Percentiles rank a stretch among this genome's conserved stretches.
These are phyloP conservation scores for Starmerella asiatica DNA, from an alignment of 805 yeast species.

Conservation along the genomic window DNA sequence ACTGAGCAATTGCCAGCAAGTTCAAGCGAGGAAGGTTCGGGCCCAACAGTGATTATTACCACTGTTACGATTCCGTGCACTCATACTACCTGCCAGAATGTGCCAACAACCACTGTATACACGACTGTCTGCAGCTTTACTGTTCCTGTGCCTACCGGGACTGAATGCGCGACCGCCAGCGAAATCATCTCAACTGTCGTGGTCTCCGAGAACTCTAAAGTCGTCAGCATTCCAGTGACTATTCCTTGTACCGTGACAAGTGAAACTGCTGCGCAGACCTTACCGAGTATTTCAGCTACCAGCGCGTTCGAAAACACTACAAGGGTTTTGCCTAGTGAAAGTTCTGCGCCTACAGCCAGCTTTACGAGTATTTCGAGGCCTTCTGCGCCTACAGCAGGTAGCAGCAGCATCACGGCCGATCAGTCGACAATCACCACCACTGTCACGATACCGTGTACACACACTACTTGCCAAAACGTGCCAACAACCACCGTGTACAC, in stretches of 20 bases:
- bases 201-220: constrained; percentile 7
- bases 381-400: neutral
- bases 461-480: constrained; percentile 5
- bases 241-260: constrained; percentile 6
- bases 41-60: constrained; percentile 2
- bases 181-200: constrained; percentile 6
- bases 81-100: constrained; percentile 3
- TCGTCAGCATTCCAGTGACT: constrained; percentile 4
- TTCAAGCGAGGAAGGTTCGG: neutral
- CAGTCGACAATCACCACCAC: constrained; percentile 6
- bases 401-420: neutral
- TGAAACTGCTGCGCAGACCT: neutral
- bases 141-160: constrained; percentile 2
- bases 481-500: constrained; percentile 11
- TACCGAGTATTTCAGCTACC: neutral
- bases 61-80: constrained; percentile 14
- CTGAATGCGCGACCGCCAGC: constrained; percentile 5
- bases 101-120: constrained; percentile 6
- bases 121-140: constrained; percentile 15
- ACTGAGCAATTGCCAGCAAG: neutral
- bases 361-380: neutral
- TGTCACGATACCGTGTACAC: constrained; percentile 14
- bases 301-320: neutral
- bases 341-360: neutral
- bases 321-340: no score